Evolutionary conservation across 2,329 filamentous ascomycete genomes (phyloP), one percentile per base, ranked within the genome.

Genomic region (Fusarium ambrosium): DNA sequence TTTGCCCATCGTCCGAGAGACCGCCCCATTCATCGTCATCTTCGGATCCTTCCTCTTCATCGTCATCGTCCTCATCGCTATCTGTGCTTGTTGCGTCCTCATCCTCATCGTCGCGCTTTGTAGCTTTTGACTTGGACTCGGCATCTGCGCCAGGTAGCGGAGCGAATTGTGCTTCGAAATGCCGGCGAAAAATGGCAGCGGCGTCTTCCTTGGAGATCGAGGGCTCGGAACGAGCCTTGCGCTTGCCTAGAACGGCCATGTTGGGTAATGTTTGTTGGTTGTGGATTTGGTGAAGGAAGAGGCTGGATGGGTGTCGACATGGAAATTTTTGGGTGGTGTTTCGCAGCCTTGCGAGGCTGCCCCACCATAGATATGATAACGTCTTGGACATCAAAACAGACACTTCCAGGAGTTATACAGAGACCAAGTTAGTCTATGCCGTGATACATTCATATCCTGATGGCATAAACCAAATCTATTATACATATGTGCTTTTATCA

Each of bases 121-220:
- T 82, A 34, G 71, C 62, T 37, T 66, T 72, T 78, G 20, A 80
- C 80, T 22, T 79, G 69, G 63, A 63, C 62, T 76, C 74, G 75
- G 71, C 48, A 73, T 73, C 72, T 51, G 74, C 51, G 56, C 71
- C 69, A 45, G 87, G 87, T 43, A 98, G 82, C 10, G 96, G 95
- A 80, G 91, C 90, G 85, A 98, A 98, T 80, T 93, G 92, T 32
- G 94, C 90, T 84, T 98, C 97, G 80, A 98, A 98, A 81, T 96
- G 93, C 77, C 90, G 91, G 68, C 92, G 91, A 79, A 99, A 94
- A 68, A 95, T 89, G 66, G 92, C 94, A 77, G 94, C 91, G 14
- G 93, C 88, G 68, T 92, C 88, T 73, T 89, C 86, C 45, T 85
- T 81, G 1, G 81, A 83, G 27, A 81, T 64, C 3, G 78, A 68